Base-by-base conservation (phyloP, 2,329 filamentous ascomycete species). In the Golovinomyces cichoracearum region DNA sequence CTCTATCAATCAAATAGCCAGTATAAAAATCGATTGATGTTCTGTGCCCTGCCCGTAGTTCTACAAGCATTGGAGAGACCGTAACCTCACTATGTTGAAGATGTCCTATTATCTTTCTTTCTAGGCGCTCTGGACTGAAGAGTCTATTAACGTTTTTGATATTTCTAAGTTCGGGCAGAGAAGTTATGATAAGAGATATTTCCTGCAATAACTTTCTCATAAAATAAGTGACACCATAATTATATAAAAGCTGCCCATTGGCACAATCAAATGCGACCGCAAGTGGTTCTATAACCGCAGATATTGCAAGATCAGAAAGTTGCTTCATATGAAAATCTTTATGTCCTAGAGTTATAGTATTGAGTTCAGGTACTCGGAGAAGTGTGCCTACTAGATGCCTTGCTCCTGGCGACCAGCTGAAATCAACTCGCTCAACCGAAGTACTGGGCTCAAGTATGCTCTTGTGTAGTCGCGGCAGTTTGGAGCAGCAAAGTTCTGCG, bases 1-100 rank as follows among this genome's bases (percentile, higher is more conserved):
- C 90, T 37, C 79, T 72, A 47, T 67, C 70, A 27, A 92, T 69
- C 51, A 98, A 80, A 64, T 88, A 98, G 0, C 86, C 88, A 60
- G 92, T 94, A 55, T 88, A 72, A 57, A 79, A 93, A 42, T 86
- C 74, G 37, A 94, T 73, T 57, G 93, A 84, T 0, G 83, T 84
- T 50, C 68, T 64, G 52, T 65, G 64, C 1, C 81, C 79, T 1
- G 63, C 61, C 10, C 73, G 64, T 12, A 86, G 66, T 56, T 79
- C 74, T 48, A 71, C 69, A 5, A 82, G 65, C 75, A 93, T 82
- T 38, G 62, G 57, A 7, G 63, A 62, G 5, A 69, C 65, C 47
- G 76, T 74, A 49, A 71, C 63, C 12, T 67, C 66, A 12, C 73
- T 77, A 46, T 64, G 67, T 26, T 65, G 58, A 21, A 72, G 68